phyloP scores from a whole-genome alignment of 257 asterid species.

The Lycium barbarum region DNA sequence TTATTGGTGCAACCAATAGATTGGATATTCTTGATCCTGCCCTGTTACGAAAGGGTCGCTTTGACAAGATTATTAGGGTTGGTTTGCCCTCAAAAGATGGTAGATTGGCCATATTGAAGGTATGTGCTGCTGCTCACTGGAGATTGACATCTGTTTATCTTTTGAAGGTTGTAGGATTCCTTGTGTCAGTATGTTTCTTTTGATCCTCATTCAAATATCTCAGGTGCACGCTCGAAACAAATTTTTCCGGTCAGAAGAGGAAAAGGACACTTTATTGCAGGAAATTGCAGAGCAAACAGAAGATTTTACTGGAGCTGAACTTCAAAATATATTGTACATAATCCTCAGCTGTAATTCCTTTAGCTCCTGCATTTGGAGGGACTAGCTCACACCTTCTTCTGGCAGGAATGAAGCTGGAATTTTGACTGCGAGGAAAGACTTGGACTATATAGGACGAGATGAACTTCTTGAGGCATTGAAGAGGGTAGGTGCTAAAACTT shows the following conservation, averaged over 20 bases:
- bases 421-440: slow-evolving; percentile 90
- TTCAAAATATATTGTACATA: slow-evolving; percentile 88
- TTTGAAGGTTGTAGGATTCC: slow-evolving; percentile 4
- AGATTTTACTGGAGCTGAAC: slow-evolving; percentile 96
- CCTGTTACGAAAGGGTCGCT: slow-evolving; percentile 93
- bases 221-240: slow-evolving; percentile 99
- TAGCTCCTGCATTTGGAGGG: slow-evolving; percentile 32
- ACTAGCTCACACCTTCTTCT: slow-evolving; percentile 42
- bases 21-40: slow-evolving; percentile 99
- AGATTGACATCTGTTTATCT: slow-evolving; percentile 12
- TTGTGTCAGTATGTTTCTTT: background rate
- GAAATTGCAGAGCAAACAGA: slow-evolving; percentile 89
- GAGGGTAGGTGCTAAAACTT: slow-evolving; percentile 61
- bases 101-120: slow-evolving; percentile 93
- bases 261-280: slow-evolving; percentile 79
- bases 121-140: slow-evolving; percentile 37
- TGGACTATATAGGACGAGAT: slow-evolving; percentile 87
- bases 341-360: slow-evolving; percentile 30
- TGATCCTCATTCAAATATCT: slow-evolving; percentile 38
- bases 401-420: slow-evolving; percentile 99
- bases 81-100: slow-evolving; percentile 98
- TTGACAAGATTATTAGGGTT: slow-evolving; percentile 96
- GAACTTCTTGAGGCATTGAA: slow-evolving; percentile 98
- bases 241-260: slow-evolving; percentile 90
- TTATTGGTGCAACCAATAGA: slow-evolving; percentile 98